Conservation (phyloP, 2,329 filamentous ascomycete genomes). For the Escovopsis weberi region DNA sequence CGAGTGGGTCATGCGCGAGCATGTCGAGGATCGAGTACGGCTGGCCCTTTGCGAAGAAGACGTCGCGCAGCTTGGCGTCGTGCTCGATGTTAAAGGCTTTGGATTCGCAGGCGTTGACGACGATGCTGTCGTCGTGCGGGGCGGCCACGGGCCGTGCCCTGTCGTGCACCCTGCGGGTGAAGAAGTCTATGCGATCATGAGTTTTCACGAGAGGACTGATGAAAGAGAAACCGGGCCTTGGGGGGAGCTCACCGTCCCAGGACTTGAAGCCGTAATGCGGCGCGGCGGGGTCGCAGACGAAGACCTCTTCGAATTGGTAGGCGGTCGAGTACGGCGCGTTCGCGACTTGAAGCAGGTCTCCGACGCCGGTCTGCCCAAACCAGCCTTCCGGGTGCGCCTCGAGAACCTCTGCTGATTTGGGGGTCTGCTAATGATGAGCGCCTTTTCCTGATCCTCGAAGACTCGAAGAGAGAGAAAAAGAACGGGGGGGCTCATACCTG, state of each 20-base stretch:
- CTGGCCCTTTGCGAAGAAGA: constrained; percentile 56
- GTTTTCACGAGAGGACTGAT: background rate
- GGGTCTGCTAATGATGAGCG: constrained; percentile 19
- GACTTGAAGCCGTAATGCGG: constrained; percentile 46
- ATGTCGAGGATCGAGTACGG: constrained; percentile 53
- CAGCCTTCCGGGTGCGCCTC: constrained; percentile 31
- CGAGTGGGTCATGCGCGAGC: constrained; percentile 40
- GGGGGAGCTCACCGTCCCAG: constrained; percentile 39
- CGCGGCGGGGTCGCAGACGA: constrained; percentile 39
- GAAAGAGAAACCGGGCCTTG: background rate
- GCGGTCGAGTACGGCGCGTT: constrained; percentile 28
- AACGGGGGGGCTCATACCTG: constrained; percentile 19
- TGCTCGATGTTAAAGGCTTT: constrained; percentile 37
- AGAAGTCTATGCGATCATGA: constrained; percentile 33
- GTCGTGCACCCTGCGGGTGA: constrained; percentile 43
- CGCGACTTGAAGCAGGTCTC: constrained; percentile 36
- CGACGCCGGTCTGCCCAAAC: constrained; percentile 36
- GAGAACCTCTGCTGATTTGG: constrained; percentile 38
- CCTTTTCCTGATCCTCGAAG: background rate
- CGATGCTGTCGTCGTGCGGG: constrained; percentile 36
- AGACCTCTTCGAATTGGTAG: constrained; percentile 44
- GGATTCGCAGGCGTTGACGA: constrained; percentile 53
- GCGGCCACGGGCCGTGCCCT: constrained; percentile 41
- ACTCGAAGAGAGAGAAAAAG: no score
- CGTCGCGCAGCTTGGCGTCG: constrained; percentile 39